These are phyloP conservation scores for Lathyrus sativus DNA, from an alignment of 306 rosid genomes.

Conservation along the genomic window DNA sequence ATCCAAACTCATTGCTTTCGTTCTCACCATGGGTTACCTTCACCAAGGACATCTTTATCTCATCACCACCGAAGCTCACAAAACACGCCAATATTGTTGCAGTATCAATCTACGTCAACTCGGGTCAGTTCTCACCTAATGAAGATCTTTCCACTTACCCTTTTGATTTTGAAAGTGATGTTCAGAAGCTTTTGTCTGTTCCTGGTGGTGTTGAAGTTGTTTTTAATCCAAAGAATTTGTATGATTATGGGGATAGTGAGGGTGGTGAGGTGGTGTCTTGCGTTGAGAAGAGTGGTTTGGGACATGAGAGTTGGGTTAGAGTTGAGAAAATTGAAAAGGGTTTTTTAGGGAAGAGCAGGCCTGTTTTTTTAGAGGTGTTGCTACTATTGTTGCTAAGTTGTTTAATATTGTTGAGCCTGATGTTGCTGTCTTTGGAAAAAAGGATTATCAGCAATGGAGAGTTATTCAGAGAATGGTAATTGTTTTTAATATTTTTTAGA, in stretches of 20 bases:
- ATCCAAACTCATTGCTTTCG: constrained; percentile 62
- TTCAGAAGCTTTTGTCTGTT: constrained; percentile 56
- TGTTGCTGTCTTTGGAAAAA: constrained; percentile 85
- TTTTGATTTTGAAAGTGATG: constrained; percentile 73
- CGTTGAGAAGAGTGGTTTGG: constrained; percentile 62
- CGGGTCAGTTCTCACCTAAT: constrained; percentile 80
- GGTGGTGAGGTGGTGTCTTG: constrained; percentile 51
- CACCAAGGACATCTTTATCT: constrained; percentile 82
- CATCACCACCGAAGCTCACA: constrained; percentile 57
- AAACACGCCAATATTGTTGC: constrained; percentile 51
- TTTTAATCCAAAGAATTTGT: constrained; percentile 68
- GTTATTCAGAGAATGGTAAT: constrained; percentile 72
- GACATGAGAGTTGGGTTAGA: constrained; percentile 86
- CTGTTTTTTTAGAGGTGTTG: constrained; percentile 88
- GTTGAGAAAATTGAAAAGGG: constrained; percentile 76
- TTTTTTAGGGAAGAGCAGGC: constrained; percentile 83
- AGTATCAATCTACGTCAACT: constrained; percentile 86
- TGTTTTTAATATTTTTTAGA: not conserved
- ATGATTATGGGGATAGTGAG: constrained; percentile 47
- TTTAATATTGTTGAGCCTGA: constrained; percentile 91
- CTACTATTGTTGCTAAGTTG: constrained; percentile 79
- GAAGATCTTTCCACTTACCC: constrained; percentile 92
- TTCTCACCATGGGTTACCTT: constrained; percentile 95
- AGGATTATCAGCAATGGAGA: constrained; percentile 92
- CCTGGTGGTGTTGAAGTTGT: constrained; percentile 77